These are phyloP conservation scores for Lithocarpus polystachyus DNA, from an alignment of 306 rosid genomes.

Conservation along the genomic window DNA sequence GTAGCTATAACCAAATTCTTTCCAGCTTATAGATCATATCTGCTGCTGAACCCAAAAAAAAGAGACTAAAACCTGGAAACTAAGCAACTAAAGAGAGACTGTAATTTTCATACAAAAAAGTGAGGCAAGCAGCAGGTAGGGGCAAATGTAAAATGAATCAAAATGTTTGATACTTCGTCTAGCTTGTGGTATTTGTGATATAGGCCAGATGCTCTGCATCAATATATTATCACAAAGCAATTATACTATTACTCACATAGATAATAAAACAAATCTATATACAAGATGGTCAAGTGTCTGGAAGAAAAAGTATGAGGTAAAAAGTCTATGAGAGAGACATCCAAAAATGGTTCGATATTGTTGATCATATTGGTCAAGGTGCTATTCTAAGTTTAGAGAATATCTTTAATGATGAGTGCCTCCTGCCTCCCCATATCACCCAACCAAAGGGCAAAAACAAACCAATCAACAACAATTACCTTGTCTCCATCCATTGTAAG, in stretches of 20 bases:
- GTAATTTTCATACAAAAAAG: neutral
- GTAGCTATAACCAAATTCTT: neutral
- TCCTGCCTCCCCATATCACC: too few species aligned
- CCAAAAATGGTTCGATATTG: too few species aligned
- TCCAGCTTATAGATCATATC: neutral
- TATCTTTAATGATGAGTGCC: too few species aligned
- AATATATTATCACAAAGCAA: neutral
- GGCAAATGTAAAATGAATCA: neutral
- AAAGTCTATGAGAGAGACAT: too few species aligned
- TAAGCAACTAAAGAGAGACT: neutral
- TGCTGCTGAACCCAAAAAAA: neutral
- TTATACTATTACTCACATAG: neutral
- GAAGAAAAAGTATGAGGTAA: neutral
- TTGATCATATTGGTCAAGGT: too few species aligned
- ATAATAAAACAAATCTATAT: neutral
- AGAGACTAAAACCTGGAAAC: neutral
- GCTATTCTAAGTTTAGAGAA: too few species aligned
- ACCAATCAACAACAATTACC: constrained; percentile 36
- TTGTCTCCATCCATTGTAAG: constrained; percentile 89
- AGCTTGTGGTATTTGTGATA: neutral
- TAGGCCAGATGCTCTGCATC: neutral
- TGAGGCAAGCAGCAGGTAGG: neutral
- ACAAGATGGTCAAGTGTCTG: neutral
- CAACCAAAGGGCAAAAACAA: too few species aligned
- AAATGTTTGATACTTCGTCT: neutral